Conservation (phyloP, 2,329 filamentous ascomycete species). For the Fusarium camptoceras region DNA sequence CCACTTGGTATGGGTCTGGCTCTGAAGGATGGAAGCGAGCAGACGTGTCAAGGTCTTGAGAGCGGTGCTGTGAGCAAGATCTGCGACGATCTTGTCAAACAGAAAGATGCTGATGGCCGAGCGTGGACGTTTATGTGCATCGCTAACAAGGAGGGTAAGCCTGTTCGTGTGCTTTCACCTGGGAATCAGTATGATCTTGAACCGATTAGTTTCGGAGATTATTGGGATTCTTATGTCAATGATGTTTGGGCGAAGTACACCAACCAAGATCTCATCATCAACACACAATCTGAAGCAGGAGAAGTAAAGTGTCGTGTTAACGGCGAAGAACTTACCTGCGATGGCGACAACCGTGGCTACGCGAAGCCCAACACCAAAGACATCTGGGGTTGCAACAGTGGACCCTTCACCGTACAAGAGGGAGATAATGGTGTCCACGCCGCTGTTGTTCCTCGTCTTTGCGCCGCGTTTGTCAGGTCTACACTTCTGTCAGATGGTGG, state of each 20-base stretch:
- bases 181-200: constrained; percentile 55
- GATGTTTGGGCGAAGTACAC: constrained; percentile 60
- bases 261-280: constrained; percentile 53
- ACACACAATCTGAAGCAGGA: constrained; percentile 57
- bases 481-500: constrained; percentile 61
- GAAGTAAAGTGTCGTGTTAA: constrained; percentile 55
- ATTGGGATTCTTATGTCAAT: constrained; percentile 60
- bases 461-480: constrained; percentile 63
- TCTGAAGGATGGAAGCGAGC: constrained; percentile 50
- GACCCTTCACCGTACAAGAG: constrained; percentile 56
- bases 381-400: constrained; percentile 64
- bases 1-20: constrained; percentile 62
- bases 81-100: constrained; percentile 55
- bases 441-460: constrained; percentile 61
- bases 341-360: constrained; percentile 58
- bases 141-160: constrained; percentile 49
- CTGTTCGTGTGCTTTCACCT: constrained; percentile 60
- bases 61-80: constrained; percentile 53
- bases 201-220: constrained; percentile 52
- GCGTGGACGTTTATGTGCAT: constrained; percentile 61
- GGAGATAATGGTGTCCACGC: constrained; percentile 56
- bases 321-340: constrained; percentile 54
- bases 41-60: constrained; percentile 56
- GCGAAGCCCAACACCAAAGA: constrained; percentile 57
- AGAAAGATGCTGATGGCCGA: constrained; percentile 53